A percentile compares a stretch with the other conserved stretches of the same genome.
Evolutionary conservation across 306 rosid species (phyloP).

Genomic region (Fragaria nilgerrensis): DNA sequence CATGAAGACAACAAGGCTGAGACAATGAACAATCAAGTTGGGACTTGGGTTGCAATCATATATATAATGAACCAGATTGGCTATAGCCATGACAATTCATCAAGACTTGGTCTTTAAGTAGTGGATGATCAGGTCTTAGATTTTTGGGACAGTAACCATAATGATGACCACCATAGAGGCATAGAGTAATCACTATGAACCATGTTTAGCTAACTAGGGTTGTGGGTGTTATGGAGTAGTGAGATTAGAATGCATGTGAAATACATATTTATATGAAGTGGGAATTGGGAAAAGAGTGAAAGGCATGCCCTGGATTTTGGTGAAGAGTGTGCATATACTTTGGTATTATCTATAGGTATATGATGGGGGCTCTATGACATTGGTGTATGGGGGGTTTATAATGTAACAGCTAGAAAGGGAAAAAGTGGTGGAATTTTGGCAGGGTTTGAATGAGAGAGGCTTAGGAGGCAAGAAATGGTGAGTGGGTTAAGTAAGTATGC

Average conservation of each 20-base stretch:
- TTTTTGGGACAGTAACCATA: slow-evolving; percentile 1
- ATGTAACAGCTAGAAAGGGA: slow-evolving; percentile 29
- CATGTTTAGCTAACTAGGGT: slow-evolving; percentile 6
- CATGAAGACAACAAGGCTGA: slow-evolving; percentile 25
- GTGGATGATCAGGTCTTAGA: slow-evolving; percentile 19
- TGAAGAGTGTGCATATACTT: slow-evolving; percentile 36
- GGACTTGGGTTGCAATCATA: slow-evolving; percentile 30
- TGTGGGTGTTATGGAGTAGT: neutral
- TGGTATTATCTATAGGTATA: slow-evolving; percentile 37
- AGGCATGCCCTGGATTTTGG: slow-evolving; percentile 73
- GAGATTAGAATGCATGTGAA: slow-evolving; percentile 16
- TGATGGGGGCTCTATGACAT: slow-evolving; percentile 7
- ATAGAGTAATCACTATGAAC: neutral
- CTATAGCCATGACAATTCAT: slow-evolving; percentile 1
- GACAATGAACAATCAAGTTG: slow-evolving; percentile 33
- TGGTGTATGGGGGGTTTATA: slow-evolving; percentile 16
- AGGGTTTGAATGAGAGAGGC: slow-evolving; percentile 54
- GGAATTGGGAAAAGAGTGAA: slow-evolving; percentile 35
- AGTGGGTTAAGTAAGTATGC: slow-evolving; percentile 35
- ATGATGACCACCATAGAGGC: neutral
- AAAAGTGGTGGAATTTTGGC: slow-evolving; percentile 54
- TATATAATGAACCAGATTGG: slow-evolving; percentile 23
- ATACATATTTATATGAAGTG: neutral
- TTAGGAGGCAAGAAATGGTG: slow-evolving; percentile 64
- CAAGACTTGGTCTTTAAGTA: neutral